A percentile compares a stretch with the other conserved stretches of the same genome.
These are phyloP conservation scores for Diaporthe eres DNA, from an alignment of 2,329 filamentous ascomycete species.

Conservation along the genomic window DNA sequence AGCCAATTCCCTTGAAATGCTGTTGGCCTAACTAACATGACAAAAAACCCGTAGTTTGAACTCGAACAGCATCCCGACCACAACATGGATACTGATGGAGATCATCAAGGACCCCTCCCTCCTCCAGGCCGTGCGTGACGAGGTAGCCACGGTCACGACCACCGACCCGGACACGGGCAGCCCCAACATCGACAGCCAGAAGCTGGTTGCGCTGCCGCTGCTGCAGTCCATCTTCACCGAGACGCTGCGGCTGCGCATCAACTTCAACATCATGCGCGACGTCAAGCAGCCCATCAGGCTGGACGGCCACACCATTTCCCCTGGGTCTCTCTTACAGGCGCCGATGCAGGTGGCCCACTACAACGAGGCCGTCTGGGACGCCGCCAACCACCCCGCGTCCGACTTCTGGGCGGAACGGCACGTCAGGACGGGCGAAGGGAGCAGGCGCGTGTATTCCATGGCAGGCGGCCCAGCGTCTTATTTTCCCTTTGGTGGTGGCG, in stretches of 20 bases:
- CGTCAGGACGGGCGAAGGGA: slow-evolving; percentile 19
- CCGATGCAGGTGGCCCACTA: slow-evolving; percentile 46
- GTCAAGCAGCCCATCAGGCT: slow-evolving; percentile 41
- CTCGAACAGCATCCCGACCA: slow-evolving; percentile 42
- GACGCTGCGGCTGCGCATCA: slow-evolving; percentile 47
- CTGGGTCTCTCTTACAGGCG: slow-evolving; percentile 45
- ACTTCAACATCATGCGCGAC: slow-evolving; percentile 47
- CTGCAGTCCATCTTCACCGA: slow-evolving; percentile 49
- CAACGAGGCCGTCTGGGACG: slow-evolving; percentile 40
- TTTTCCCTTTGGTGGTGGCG: slow-evolving; percentile 50
- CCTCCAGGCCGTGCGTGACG: slow-evolving; percentile 31
- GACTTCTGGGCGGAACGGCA: slow-evolving; percentile 42
- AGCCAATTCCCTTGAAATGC: background rate
- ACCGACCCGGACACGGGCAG: background rate
- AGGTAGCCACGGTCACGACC: slow-evolving; percentile 21
- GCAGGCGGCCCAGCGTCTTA: slow-evolving; percentile 9
- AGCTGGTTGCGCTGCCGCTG: slow-evolving; percentile 45
- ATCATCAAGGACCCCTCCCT: slow-evolving; percentile 37
- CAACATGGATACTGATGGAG: slow-evolving; percentile 43
- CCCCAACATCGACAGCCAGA: slow-evolving; percentile 41
- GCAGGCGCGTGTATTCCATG: slow-evolving; percentile 18
- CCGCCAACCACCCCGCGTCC: slow-evolving; percentile 31
- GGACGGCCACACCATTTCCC: slow-evolving; percentile 42
- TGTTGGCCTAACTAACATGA: background rate
- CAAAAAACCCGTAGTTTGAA: slow-evolving; percentile 35